Evolutionary conservation across 768 basidiomycete genomes (phyloP).

Genomic region (Trametes villosa): DNA sequence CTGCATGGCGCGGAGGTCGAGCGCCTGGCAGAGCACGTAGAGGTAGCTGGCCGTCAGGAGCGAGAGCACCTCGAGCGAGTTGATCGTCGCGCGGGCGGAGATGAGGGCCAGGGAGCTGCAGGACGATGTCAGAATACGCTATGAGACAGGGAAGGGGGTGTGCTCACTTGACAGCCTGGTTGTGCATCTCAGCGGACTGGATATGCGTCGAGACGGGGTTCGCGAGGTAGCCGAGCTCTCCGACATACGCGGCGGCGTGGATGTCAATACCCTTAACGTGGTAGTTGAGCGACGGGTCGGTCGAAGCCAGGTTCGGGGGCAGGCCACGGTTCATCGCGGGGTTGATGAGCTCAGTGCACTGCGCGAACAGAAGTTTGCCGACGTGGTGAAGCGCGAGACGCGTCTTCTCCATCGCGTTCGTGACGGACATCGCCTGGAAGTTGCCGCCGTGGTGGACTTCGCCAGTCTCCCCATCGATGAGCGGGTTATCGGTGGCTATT

Average conservation of each 20-base stretch:
- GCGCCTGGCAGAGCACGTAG: constrained; percentile 81
- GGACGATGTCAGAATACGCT: constrained; percentile 22
- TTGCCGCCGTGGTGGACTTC: constrained; percentile 83
- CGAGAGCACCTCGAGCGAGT: constrained; percentile 77
- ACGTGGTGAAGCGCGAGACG: constrained; percentile 58
- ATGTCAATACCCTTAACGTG: constrained; percentile 88
- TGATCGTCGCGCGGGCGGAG: constrained; percentile 79
- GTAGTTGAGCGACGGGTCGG: constrained; percentile 81
- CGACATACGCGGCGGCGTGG: constrained; percentile 77
- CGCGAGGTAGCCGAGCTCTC: constrained; percentile 82
- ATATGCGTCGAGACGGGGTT: constrained; percentile 85
- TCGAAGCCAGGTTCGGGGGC: constrained; percentile 78
- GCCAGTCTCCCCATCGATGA: constrained; percentile 70
- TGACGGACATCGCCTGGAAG: constrained; percentile 88
- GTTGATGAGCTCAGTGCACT: constrained; percentile 73
- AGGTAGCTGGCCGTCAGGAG: constrained; percentile 77
- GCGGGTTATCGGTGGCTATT: constrained; percentile 87
- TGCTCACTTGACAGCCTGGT: constrained; percentile 86
- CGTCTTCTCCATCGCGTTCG: constrained; percentile 88
- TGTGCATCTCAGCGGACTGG: constrained; percentile 91
- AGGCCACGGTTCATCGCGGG: constrained; percentile 85
- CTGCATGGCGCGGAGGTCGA: constrained; percentile 81
- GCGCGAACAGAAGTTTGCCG: constrained; percentile 55
- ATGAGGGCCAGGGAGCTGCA: constrained; percentile 80
- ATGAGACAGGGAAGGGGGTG: not conserved